These are phyloP conservation scores for Cerioporus squamosus DNA, from an alignment of 1,284 basidiomycete genomes.

Conservation along the genomic window DNA sequence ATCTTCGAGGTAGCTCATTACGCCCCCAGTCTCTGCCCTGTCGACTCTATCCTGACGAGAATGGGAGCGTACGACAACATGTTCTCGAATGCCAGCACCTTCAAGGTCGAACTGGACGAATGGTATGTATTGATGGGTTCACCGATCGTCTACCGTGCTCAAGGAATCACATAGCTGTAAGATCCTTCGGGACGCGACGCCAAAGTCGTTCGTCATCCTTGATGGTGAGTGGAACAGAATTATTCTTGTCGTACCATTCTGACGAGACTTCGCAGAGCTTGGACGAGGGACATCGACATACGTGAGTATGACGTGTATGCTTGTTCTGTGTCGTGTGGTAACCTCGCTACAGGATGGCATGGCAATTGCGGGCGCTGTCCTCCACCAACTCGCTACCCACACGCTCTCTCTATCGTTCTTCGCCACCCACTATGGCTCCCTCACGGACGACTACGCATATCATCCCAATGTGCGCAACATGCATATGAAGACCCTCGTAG, in stretches of 20 bases:
- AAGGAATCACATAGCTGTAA: conserved; percentile 64
- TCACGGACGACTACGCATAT: conserved; percentile 87
- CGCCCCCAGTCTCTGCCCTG: conserved; percentile 72
- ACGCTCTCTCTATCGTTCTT: conserved; percentile 87
- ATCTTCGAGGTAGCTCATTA: conserved; percentile 4
- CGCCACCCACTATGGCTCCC: conserved; percentile 86
- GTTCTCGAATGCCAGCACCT: conserved; percentile 94
- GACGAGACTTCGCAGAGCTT: conserved; percentile 59
- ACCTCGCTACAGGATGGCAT: conserved; percentile 77
- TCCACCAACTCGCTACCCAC: conserved; percentile 91
- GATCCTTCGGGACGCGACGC: conserved; percentile 89
- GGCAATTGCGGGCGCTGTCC: conserved; percentile 93
- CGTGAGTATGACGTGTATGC: conserved; percentile 47
- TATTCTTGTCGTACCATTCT: conserved; percentile 10
- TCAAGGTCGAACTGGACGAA: conserved; percentile 97
- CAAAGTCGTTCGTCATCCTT: conserved; percentile 91
- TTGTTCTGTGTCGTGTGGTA: not conserved
- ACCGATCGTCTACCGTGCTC: not conserved
- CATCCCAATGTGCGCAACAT: conserved; percentile 93
- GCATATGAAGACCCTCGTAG: conserved; percentile 93
- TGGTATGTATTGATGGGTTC: conserved; percentile 53
- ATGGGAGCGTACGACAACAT: conserved; percentile 99
- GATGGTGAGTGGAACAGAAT: conserved; percentile 62
- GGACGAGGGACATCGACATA: conserved; percentile 88
- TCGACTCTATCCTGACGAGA: conserved; percentile 94